Percentiles rank a stretch among this genome's conserved stretches.
Conservation (phyloP, 2,329 filamentous ascomycete species). For the Scedosporium dehoogii region DNA sequence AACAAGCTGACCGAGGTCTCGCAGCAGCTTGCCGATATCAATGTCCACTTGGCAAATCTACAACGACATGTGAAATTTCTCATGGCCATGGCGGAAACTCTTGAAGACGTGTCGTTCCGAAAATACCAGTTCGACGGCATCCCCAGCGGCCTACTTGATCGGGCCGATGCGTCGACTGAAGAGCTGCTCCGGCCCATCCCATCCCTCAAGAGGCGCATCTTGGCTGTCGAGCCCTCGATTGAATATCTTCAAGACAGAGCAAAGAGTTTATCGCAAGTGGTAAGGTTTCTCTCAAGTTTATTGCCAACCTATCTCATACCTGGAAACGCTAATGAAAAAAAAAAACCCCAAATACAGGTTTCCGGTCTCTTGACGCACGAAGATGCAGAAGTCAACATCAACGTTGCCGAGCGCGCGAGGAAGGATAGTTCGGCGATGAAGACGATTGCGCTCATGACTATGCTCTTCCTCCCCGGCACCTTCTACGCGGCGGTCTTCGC, state of each 20-base stretch:
- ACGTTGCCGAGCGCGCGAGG: neutral
- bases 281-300: neutral
- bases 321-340: no score
- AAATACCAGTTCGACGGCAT: neutral
- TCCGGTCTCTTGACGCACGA: constrained; percentile 9
- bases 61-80: constrained; percentile 8
- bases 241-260: constrained; percentile 7
- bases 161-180: neutral
- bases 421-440: constrained; percentile 8
- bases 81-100: neutral
- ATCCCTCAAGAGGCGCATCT: constrained; percentile 7
- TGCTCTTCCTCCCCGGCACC: constrained; percentile 9
- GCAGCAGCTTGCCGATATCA: constrained; percentile 6
- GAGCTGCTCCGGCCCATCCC: neutral
- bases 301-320: neutral
- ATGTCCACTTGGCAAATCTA: constrained; percentile 9
- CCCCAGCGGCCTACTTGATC: neutral
- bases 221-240: constrained; percentile 4
- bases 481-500: constrained; percentile 8
- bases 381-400: constrained; percentile 8
- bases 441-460: constrained; percentile 9
- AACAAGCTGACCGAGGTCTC: constrained; percentile 7
- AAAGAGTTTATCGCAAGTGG: constrained; percentile 7
- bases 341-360: neutral
- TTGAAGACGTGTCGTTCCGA: neutral